Conservation (phyloP, 140 eudicot genomes). For the Cichorium intybus region DNA sequence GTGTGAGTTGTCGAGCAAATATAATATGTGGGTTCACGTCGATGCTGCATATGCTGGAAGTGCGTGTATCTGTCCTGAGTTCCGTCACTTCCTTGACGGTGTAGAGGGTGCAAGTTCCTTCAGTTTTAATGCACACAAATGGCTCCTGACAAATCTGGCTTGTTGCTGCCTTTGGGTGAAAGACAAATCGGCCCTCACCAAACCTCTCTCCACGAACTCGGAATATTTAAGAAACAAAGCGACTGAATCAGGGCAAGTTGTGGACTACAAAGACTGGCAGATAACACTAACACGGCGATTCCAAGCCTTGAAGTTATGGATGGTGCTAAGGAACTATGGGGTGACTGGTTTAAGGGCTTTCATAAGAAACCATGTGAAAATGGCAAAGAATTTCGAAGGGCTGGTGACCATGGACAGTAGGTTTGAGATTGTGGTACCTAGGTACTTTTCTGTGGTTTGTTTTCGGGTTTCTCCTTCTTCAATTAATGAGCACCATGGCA, state of each 20-base stretch:
- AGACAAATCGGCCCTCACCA: slow-evolving; percentile 18
- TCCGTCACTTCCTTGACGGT: slow-evolving; percentile 31
- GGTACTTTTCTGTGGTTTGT: slow-evolving; percentile 37
- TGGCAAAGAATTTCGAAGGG: slow-evolving; percentile 39
- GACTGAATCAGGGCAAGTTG: slow-evolving; percentile 17
- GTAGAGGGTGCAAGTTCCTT: slow-evolving; percentile 31
- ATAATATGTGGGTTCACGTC: slow-evolving; percentile 42
- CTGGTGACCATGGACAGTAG: slow-evolving; percentile 22
- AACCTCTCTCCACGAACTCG: slow-evolving; percentile 27
- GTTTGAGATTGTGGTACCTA: slow-evolving; percentile 27
- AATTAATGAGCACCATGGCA: neutral
- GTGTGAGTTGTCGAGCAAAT: slow-evolving; percentile 24
- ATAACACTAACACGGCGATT: slow-evolving; percentile 30
- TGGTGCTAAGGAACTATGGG: slow-evolving; percentile 40
- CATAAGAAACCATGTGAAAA: slow-evolving; percentile 34
- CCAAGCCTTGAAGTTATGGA: slow-evolving; percentile 40
- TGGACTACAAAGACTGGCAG: slow-evolving; percentile 50
- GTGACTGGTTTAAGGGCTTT: slow-evolving; percentile 21
- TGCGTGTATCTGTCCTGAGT: slow-evolving; percentile 46
- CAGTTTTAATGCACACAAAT: slow-evolving; percentile 44
- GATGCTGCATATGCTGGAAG: slow-evolving; percentile 60
- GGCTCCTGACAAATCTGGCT: slow-evolving; percentile 31
- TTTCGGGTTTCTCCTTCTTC: slow-evolving; percentile 19
- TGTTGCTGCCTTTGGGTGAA: slow-evolving; percentile 50
- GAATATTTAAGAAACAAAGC: slow-evolving; percentile 28